Evolutionary conservation across 805 yeast species (phyloP).

Genomic region (Starmerella apicola): DNA sequence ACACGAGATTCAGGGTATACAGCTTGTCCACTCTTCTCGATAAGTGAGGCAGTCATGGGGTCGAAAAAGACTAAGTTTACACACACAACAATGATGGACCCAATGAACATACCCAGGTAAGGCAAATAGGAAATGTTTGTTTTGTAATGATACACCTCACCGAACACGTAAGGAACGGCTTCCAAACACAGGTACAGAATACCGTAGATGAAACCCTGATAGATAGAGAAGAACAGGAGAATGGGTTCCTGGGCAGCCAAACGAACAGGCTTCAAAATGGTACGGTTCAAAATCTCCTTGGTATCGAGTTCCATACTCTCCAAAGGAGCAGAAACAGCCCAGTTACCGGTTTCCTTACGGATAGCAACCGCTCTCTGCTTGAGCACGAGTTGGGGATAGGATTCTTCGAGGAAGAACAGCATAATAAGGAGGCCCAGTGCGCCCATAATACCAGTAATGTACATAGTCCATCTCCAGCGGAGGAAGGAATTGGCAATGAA

Average conservation of each 20-base stretch:
- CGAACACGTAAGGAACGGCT: slow-evolving; percentile 65
- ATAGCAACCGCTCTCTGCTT: slow-evolving; percentile 52
- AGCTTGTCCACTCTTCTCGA: slow-evolving; percentile 42
- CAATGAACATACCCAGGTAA: slow-evolving; percentile 61
- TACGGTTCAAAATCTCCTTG: slow-evolving; percentile 48
- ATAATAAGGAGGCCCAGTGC: slow-evolving; percentile 28
- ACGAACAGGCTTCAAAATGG: slow-evolving; percentile 51
- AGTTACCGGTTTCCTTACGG: slow-evolving; percentile 69
- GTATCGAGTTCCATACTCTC: slow-evolving; percentile 50
- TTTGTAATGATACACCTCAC: slow-evolving; percentile 44
- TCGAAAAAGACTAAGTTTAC: slow-evolving; percentile 42
- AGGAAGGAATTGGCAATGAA: slow-evolving; percentile 28
- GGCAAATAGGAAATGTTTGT: slow-evolving; percentile 64
- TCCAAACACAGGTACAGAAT: slow-evolving; percentile 60
- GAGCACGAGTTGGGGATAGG: slow-evolving; percentile 37
- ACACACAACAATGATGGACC: slow-evolving; percentile 47
- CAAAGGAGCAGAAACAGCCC: slow-evolving; percentile 80
- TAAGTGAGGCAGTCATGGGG: slow-evolving; percentile 35
- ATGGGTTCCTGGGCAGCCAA: slow-evolving; percentile 66
- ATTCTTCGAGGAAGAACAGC: slow-evolving; percentile 31
- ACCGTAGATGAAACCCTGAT: slow-evolving; percentile 71
- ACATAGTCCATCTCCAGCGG: slow-evolving; percentile 49
- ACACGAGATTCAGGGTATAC: slow-evolving; percentile 72
- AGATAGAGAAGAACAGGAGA: slow-evolving; percentile 51
- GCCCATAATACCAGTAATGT: slow-evolving; percentile 36